Conservation (phyloP, 148 eudicot genomes). For the Fagopyrum esculentum region DNA sequence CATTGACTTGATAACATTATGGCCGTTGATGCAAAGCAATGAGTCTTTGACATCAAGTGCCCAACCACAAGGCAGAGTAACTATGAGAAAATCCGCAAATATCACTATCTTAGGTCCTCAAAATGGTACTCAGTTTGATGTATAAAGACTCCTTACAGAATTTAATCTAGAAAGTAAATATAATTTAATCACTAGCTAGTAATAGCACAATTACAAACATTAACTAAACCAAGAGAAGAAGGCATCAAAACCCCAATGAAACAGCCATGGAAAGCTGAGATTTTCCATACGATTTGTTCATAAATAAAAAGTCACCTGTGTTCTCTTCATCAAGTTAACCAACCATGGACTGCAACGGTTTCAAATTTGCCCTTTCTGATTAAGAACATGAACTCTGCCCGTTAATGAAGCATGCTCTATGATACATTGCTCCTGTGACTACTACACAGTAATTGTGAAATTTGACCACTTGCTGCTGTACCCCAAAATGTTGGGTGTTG, state of each 20-base stretch:
- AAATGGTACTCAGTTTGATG: background rate
- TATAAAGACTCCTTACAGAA: background rate
- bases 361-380: background rate
- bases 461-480: background rate
- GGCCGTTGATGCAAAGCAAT: too few species aligned
- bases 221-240: background rate
- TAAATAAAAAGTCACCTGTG: background rate
- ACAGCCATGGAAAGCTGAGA: slow-evolving; percentile 6
- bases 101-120: too few species aligned
- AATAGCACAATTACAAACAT: slow-evolving; percentile 9
- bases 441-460: background rate
- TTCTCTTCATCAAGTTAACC: background rate
- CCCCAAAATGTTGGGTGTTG: background rate
- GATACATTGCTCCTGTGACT: background rate
- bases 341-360: background rate
- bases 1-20: too few species aligned
- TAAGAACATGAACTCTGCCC: slow-evolving; percentile 5
- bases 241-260: background rate
- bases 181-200: background rate
- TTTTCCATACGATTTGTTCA: slow-evolving; percentile 7
- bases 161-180: background rate
- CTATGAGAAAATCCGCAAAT: too few species aligned
- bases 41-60: too few species aligned
- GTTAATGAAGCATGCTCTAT: background rate
- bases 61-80: too few species aligned